Conservation (phyloP, 2,329 filamentous ascomycete genomes). For the Fusarium sp. region DNA sequence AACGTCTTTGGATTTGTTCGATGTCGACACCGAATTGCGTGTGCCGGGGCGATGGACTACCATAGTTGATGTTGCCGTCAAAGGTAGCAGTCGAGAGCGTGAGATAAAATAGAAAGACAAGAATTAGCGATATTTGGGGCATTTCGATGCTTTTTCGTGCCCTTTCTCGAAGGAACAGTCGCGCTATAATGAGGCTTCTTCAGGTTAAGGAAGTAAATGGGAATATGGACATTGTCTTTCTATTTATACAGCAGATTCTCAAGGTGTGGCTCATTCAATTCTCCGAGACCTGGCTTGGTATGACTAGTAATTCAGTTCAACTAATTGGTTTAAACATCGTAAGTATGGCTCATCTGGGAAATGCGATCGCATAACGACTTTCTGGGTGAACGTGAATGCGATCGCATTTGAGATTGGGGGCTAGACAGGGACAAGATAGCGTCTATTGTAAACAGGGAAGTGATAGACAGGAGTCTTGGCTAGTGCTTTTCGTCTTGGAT, state of each 20-base stretch:
- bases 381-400: no score
- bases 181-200: background rate
- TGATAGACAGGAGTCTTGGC: no score
- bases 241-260: background rate
- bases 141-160: background rate
- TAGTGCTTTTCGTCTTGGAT: no score
- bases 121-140: background rate
- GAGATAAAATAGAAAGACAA: background rate
- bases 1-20: background rate
- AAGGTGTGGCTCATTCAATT: no score
- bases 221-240: background rate
- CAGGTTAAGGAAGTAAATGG: background rate
- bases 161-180: background rate
- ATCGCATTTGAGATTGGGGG: no score
- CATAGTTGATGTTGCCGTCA: slow-evolving; percentile 10
- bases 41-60: slow-evolving; percentile 5
- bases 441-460: no score
- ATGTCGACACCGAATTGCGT: slow-evolving; percentile 9
- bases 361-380: no score
- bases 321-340: no score
- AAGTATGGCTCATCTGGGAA: no score
- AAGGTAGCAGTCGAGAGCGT: background rate
- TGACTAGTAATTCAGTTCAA: no score
- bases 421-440: no score
- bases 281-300: no score